Conservation (phyloP, 108 stramenopile species). For the Pseudonitzschia pungens region DNA sequence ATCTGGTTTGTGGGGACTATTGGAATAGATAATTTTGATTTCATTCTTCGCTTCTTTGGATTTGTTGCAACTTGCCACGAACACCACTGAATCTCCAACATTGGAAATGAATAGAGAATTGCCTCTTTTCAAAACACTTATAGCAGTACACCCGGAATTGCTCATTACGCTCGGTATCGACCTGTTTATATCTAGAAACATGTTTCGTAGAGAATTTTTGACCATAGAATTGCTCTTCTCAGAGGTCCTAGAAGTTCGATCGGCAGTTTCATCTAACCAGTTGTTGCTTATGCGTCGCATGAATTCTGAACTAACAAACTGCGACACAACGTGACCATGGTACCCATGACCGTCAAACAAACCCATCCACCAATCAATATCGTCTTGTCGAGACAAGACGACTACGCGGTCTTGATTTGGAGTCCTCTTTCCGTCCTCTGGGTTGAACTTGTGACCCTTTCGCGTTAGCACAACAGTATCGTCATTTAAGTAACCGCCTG, state of each 20-base stretch:
- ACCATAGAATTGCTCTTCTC: background rate
- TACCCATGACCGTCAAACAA: conserved; percentile 81
- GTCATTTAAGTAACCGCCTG: background rate
- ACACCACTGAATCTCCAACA: conserved; percentile 65
- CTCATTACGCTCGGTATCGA: conserved; percentile 31
- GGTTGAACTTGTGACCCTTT: conserved; percentile 16
- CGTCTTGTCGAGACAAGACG: conserved; percentile 34
- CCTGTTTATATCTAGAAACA: conserved; percentile 47
- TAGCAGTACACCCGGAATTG: conserved; percentile 59
- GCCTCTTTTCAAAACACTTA: conserved; percentile 38
- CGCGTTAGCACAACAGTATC: conserved; percentile 13
- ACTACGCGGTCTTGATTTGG: conserved; percentile 75
- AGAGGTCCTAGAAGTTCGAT: background rate
- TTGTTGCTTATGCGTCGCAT: conserved; percentile 34
- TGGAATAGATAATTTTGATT: conserved; percentile 30
- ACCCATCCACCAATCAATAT: conserved; percentile 55
- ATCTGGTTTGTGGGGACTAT: conserved; percentile 65
- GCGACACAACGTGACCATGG: conserved; percentile 52
- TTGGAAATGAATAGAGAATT: conserved; percentile 58
- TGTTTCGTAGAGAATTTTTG: conserved; percentile 24
- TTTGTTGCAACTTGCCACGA: conserved; percentile 42
- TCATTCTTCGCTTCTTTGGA: conserved; percentile 3
- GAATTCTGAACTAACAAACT: conserved; percentile 51
- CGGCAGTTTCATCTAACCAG: background rate
- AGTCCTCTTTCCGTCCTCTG: conserved; percentile 12